Evolutionary conservation across 371 early-diverging fungal species (phyloP), one percentile per base, ranked within the genome.

Genomic region (Haplosporangium sp.): DNA sequence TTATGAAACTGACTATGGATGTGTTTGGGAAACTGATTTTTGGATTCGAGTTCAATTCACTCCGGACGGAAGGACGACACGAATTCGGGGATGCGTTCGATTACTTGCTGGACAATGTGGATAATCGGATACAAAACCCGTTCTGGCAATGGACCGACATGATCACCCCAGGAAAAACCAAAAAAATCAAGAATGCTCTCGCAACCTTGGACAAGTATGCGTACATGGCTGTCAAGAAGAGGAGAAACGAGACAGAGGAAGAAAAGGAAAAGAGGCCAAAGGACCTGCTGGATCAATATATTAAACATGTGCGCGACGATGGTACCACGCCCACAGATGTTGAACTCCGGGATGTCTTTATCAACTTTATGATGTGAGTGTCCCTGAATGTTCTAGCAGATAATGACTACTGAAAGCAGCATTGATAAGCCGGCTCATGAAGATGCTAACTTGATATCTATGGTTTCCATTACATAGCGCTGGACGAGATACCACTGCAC

Each of bases 401-500:
- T 18, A 5, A 3, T 1, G n/a, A 37, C 9, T 8, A n/a, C 6
- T 4, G 14, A 54, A 18, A 16, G 40, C 41, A 16, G 38, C 56
- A 29, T 7, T 18, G n/a, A 46, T 46, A 5, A 14, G 0, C n/a
- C 46, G n/a, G 46, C 5, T 46, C 46, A 10, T 5, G 9, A 11
- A 23, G 11, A 1, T 14, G 29, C 43, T 21, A 37, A 52, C n/a
- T 7, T 21, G n/a, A 13, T 13, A 16, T 43, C 13, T 18, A 9
- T 23, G 92, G 5, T 53, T 59, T 7, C 86, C 86, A 29, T 29
- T 29, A 21, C 64, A 75, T 90, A 41, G 81, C 12, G 80, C 80
- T 12, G 83, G 83, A 8, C 73, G 83, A 12, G 83, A 83, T 36
- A 87, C 89, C 6, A 89, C 88, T 5, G 88, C 86, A 9, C 81